Evolutionary conservation across 192 early-diverging fungal genomes (phyloP), one percentile per base, ranked within the genome.

Genomic region (Pilobolus umbonatus): DNA sequence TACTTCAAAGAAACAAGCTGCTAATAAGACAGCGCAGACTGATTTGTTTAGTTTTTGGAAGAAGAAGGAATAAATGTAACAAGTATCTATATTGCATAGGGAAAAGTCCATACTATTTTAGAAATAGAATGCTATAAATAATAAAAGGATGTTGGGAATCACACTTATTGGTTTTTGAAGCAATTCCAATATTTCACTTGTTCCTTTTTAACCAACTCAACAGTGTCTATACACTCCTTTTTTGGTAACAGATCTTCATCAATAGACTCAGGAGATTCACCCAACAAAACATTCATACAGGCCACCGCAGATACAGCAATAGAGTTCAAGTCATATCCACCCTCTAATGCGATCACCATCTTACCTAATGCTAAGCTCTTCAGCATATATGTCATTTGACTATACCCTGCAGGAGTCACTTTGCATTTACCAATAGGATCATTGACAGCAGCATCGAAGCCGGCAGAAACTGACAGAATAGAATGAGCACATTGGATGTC

Each of bases 361-460:
- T 84, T 85, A 30, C 90, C 88, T 6, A 68, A 69, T 14, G 85
- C 84, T 11, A 95, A 68, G 0, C 65, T 43, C 50, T 81, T 88
- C 9, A 98, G 71, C 82, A 91, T 76, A 31, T 86, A 77, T 6
- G 93, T 94, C 89, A 98, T 90, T 32, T 88, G 82, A 2, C 88
- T 91, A 68, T 88, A 98, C 21, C 88, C 85, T 2, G 67, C 75
- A 0, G 94, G 94, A 6, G 88, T 79, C 9, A 98, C 86, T 5
- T 81, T 52, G 59, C 91, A 94, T 45, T 82, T 77, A 21, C 95
- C 95, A 25, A 96, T 82, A 12, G 82, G 83, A 60, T 98, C 95
- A 35, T 85, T 87, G 43, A 49, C 46, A 3, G 92, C 92, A 1
- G 91, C 93, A 70, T 98, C 95, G 63, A 96, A 98, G 10, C 95